A percentile compares a stretch with the other conserved stretches of the same genome.
These are phyloP conservation scores for Ploettnerulaceae sp. DNA, from an alignment of 2,329 filamentous ascomycete genomes.

Conservation along the genomic window DNA sequence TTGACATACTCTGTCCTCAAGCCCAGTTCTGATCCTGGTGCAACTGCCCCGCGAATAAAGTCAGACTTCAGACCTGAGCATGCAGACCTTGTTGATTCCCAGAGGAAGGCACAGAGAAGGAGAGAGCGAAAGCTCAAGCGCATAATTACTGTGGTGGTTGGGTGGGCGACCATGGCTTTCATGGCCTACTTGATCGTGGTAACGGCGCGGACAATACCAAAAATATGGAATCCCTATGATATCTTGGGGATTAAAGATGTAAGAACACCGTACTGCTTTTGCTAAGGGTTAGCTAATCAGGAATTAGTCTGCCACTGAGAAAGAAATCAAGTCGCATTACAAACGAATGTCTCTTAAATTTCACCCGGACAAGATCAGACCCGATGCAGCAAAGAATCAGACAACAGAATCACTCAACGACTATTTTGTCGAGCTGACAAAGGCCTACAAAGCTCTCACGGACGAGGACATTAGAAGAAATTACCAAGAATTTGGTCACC, in stretches of 20 bases:
- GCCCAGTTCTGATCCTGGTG: slow-evolving; percentile 70
- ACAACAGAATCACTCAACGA: slow-evolving; percentile 81
- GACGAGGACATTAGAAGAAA: slow-evolving; percentile 98
- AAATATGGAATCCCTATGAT: slow-evolving; percentile 96
- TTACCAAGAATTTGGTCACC: slow-evolving; percentile 91
- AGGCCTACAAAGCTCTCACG: slow-evolving; percentile 96
- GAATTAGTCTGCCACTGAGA: slow-evolving; percentile 70
- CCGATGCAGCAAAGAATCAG: slow-evolving; percentile 82
- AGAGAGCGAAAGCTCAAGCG: slow-evolving; percentile 87
- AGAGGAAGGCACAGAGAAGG: slow-evolving; percentile 82
- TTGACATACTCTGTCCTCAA: slow-evolving; percentile 85
- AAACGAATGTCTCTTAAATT: slow-evolving; percentile 77
- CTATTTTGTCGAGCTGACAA: slow-evolving; percentile 89
- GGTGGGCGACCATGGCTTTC: slow-evolving; percentile 79
- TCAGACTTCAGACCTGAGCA: slow-evolving; percentile 77
- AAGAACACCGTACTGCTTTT: slow-evolving; percentile 28
- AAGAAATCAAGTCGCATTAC: slow-evolving; percentile 88
- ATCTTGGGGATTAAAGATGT: slow-evolving; percentile 84
- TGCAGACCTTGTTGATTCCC: slow-evolving; percentile 74
- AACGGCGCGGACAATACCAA: slow-evolving; percentile 64
- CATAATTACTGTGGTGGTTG: slow-evolving; percentile 66
- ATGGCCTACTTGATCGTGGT: slow-evolving; percentile 89
- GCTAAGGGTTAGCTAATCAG: slow-evolving; percentile 21
- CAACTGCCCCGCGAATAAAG: slow-evolving; percentile 75
- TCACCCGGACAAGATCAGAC: slow-evolving; percentile 89